phyloP scores from a whole-genome alignment of 108 stramenopile genomes.

The Cyclotella sp. region DNA sequence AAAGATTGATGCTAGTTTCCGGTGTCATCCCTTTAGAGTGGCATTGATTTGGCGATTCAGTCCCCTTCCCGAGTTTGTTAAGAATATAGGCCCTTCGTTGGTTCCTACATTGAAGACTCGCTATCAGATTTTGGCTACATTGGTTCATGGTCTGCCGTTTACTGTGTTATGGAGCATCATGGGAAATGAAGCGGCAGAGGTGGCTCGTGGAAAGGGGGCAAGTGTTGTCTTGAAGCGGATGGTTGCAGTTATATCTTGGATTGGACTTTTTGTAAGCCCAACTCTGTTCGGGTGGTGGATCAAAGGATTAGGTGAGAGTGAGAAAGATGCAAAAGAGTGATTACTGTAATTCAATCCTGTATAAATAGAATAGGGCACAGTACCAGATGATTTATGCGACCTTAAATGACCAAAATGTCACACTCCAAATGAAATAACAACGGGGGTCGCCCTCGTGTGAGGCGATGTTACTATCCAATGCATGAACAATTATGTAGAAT shows the following conservation, averaged over 20 bases:
- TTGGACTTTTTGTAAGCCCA: conserved; percentile 38
- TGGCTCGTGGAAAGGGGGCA: conserved; percentile 51
- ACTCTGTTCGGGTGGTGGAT: conserved; percentile 50
- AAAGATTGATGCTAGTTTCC: conserved; percentile 50
- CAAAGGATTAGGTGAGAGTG: conserved; percentile 26
- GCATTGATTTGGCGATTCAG: conserved; percentile 69
- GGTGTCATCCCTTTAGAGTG: conserved; percentile 51
- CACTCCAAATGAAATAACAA: background rate
- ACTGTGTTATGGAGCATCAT: conserved; percentile 77
- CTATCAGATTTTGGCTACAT: conserved; percentile 45
- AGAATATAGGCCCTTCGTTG: conserved; percentile 69
- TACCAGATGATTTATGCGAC: too few species aligned
- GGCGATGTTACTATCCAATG: background rate
- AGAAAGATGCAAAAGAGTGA: background rate
- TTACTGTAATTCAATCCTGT: background rate
- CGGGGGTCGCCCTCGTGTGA: background rate
- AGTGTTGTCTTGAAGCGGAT: conserved; percentile 36
- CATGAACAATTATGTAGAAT: background rate
- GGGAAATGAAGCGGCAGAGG: conserved; percentile 69
- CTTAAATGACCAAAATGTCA: too few species aligned
- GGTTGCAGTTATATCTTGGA: conserved; percentile 35
- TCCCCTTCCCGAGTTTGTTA: conserved; percentile 82
- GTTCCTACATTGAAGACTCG: conserved; percentile 51
- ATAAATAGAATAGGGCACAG: too few species aligned
- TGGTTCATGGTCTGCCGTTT: conserved; percentile 74